Evolutionary conservation across 176 grass and related monocot genomes (phyloP), one percentile per base, ranked within the genome.

Genomic region (Oryza glumipatula): DNA sequence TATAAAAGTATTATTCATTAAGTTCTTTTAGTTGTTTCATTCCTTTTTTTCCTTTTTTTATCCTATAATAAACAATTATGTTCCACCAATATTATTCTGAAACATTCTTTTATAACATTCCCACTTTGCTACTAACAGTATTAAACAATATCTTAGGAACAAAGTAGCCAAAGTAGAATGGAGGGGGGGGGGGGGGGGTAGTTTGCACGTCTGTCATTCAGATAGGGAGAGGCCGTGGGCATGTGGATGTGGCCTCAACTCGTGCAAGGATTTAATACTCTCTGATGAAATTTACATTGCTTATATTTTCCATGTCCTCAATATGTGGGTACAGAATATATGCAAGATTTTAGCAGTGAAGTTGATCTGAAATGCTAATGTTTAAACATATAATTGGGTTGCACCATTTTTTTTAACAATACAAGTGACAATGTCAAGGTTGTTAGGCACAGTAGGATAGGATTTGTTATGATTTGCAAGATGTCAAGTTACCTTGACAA

Each of bases 241-340:
- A 39, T 39, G 38, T 39, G 38, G 38, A 39, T 39, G 38, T 39
- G 39, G 96, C 96, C 96, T 83, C 96, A 99, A 54, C 96, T 99
- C 88, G 86, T 99, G 76, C 96, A 99, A 79, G 91, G 93, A 21
- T 96, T 89, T 76, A 96, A 94, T 88, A 93, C 94, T 86, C 93
- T 99, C 23, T 99, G 28, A n/a, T 19, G 19, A 69, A 82, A 69
- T 23, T 63, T 56, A 54, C 38, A 79, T 0, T 8, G 11, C 33
- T 73, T 5, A 19, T 41, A 32, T 32, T 64, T 68, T 45, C 52
- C 19, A 16, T 24, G 33, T 15, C 49, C 38, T 81, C 4, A 79
- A 32, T 79, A 47, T 65, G 21, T 61, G 4, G 44, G 6, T 80
- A 12, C 35, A 58, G 10, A 41, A 9, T 41, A 3, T 21, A 9